These are phyloP conservation scores for Xylaria multiplex DNA, from an alignment of 2,329 filamentous ascomycete species.

Conservation along the genomic window DNA sequence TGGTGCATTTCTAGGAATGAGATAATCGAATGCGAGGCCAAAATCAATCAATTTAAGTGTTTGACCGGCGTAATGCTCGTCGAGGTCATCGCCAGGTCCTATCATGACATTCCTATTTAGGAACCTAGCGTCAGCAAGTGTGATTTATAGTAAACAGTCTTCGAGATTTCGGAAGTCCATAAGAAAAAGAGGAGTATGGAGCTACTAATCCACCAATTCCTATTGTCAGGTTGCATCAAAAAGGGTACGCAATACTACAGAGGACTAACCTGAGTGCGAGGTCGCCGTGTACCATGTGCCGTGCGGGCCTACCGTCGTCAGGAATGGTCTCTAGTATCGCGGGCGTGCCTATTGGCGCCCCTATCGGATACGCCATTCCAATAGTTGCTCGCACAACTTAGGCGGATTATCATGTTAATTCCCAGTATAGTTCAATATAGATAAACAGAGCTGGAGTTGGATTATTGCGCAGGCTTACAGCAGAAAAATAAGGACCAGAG, in stretches of 20 bases:
- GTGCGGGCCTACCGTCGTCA: neutral
- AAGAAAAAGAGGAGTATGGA: neutral
- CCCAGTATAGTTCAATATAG: neutral
- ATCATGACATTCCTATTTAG: slow-evolving; percentile 28
- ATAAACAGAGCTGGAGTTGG: neutral
- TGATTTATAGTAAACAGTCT: neutral
- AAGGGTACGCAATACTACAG: neutral
- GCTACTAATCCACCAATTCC: neutral
- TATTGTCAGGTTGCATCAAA: neutral
- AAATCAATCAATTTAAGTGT: slow-evolving; percentile 31
- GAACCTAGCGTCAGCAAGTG: neutral
- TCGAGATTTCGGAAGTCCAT: neutral
- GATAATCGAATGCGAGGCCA: neutral
- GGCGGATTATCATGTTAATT: neutral
- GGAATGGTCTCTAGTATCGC: slow-evolving; percentile 18
- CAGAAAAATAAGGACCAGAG: slow-evolving; percentile 30
- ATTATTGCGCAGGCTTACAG: slow-evolving; percentile 8
- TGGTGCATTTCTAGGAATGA: neutral
- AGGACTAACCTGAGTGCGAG: slow-evolving; percentile 1
- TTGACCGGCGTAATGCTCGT: slow-evolving; percentile 1
- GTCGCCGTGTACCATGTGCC: neutral
- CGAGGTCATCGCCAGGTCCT: neutral
- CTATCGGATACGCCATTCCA: slow-evolving; percentile 26
- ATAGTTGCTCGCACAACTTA: slow-evolving; percentile 26
- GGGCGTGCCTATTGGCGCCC: neutral